Conservation (phyloP, 2,329 filamentous ascomycete genomes). For the Paraconiothyrium sp. region DNA sequence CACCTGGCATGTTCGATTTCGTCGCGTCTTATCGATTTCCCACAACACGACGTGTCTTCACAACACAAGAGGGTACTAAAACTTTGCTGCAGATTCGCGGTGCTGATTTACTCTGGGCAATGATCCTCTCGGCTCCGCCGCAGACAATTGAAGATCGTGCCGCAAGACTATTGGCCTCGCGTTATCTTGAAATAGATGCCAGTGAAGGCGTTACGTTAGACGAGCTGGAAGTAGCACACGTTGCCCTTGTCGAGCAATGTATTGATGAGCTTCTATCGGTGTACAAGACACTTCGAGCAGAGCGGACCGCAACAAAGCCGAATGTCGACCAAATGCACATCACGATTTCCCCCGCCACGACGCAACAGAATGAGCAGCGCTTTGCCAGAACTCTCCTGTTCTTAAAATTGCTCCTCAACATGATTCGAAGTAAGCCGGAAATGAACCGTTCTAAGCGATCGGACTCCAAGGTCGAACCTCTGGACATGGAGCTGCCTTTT, state of each 20-base stretch:
- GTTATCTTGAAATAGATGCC: conserved; percentile 68
- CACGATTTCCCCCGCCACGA: conserved; percentile 36
- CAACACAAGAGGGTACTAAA: conserved; percentile 30
- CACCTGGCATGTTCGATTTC: conserved; percentile 70
- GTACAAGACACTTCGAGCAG: conserved; percentile 26
- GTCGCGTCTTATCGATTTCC: conserved; percentile 58
- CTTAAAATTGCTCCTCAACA: conserved; percentile 42
- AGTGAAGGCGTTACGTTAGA: conserved; percentile 53
- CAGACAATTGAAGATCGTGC: conserved; percentile 73
- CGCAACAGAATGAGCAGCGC: conserved; percentile 31
- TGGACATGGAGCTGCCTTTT: conserved; percentile 60
- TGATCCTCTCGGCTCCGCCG: conserved; percentile 75
- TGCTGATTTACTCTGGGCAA: conserved; percentile 81
- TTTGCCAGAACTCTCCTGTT: conserved; percentile 49
- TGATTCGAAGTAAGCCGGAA: conserved; percentile 43
- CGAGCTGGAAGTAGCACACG: conserved; percentile 68
- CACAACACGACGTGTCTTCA: conserved; percentile 27
- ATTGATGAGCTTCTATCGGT: conserved; percentile 65
- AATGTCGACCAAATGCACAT: conserved; percentile 27
- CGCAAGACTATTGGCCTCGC: conserved; percentile 74
- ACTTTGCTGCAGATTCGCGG: conserved; percentile 61
- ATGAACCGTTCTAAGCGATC: conserved; percentile 42
- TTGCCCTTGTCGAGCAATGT: conserved; percentile 77
- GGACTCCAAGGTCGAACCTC: conserved; percentile 47
- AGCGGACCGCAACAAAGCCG: neutral